Evolutionary conservation across 495 filamentous ascomycete genomes (phyloP).

Genomic region (Ascodesmis nigricans): DNA sequence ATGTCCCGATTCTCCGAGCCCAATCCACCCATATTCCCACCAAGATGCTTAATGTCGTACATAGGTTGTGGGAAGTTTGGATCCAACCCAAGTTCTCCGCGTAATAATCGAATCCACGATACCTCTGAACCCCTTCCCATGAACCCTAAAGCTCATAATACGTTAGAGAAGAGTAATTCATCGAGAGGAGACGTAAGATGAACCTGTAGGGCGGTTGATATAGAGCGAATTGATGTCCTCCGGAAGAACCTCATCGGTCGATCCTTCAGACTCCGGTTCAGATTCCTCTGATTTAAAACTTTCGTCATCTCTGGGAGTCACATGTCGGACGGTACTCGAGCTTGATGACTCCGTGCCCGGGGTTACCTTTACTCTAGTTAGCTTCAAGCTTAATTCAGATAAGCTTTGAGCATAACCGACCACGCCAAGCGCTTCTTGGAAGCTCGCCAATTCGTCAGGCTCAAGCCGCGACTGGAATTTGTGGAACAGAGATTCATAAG

Average conservation of each 20-base stretch:
- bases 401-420: neutral
- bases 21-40: neutral
- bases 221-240: constrained; percentile 9
- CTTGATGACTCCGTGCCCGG: neutral
- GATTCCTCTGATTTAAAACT: constrained; percentile 3
- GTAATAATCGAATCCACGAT: constrained; percentile 5
- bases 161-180: too few relatives aligned
- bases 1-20: neutral
- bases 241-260: constrained; percentile 3
- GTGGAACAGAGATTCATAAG: constrained; percentile 3
- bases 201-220: constrained; percentile 9
- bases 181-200: too few relatives aligned
- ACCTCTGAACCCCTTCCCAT: constrained; percentile 6
- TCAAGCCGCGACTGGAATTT: constrained; percentile 1
- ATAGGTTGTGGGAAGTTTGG: neutral
- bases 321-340: neutral
- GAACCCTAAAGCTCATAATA: too few relatives aligned
- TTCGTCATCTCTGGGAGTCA: constrained; percentile 4
- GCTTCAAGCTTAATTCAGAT: neutral
- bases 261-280: too few relatives aligned
- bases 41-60: neutral
- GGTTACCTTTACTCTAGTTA: constrained; percentile 2
- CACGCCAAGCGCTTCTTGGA: constrained; percentile 1
- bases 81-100: constrained; percentile 4
- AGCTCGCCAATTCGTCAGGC: neutral